Evolutionary conservation across 2,329 filamentous ascomycete genomes (phyloP).

Genomic region (Hypoxylon sp.): DNA sequence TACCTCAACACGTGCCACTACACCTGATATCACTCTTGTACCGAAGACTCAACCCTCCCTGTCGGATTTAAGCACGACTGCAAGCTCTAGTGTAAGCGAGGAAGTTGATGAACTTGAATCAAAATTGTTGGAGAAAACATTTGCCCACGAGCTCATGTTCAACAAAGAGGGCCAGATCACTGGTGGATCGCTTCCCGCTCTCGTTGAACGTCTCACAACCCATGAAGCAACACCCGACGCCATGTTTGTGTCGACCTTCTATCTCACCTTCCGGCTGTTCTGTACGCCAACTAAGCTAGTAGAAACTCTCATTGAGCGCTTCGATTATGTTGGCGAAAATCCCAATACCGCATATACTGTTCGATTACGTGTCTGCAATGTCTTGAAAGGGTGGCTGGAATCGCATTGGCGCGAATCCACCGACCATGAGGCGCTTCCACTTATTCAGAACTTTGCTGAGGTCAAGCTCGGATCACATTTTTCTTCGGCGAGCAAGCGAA

Average conservation of each 20-base stretch:
- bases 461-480: conserved; percentile 77
- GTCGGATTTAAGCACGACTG: conserved; percentile 77
- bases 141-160: conserved; percentile 89
- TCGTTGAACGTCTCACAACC: conserved; percentile 94
- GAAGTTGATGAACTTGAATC: conserved; percentile 85
- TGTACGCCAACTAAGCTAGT: conserved; percentile 85
- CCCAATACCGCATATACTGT: conserved; percentile 83
- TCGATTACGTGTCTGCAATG: conserved; percentile 91
- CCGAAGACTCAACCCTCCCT: conserved; percentile 73
- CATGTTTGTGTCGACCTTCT: conserved; percentile 94
- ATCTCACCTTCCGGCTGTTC: conserved; percentile 95
- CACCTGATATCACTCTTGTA: conserved; percentile 75
- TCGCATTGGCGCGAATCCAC: conserved; percentile 91
- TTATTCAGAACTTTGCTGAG: conserved; percentile 86
- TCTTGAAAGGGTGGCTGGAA: conserved; percentile 97
- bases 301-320: conserved; percentile 87
- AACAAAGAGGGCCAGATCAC: conserved; percentile 97
- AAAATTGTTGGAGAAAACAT: conserved; percentile 91
- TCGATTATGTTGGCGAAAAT: conserved; percentile 89
- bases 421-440: conserved; percentile 80
- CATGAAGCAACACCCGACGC: conserved; percentile 94
- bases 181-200: conserved; percentile 88
- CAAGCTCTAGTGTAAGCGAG: conserved; percentile 77
- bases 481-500: conserved; percentile 83
- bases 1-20: conserved; percentile 89